Base-by-base conservation (phyloP, 805 yeast genomes). In the Lachancea thermotolerans region DNA sequence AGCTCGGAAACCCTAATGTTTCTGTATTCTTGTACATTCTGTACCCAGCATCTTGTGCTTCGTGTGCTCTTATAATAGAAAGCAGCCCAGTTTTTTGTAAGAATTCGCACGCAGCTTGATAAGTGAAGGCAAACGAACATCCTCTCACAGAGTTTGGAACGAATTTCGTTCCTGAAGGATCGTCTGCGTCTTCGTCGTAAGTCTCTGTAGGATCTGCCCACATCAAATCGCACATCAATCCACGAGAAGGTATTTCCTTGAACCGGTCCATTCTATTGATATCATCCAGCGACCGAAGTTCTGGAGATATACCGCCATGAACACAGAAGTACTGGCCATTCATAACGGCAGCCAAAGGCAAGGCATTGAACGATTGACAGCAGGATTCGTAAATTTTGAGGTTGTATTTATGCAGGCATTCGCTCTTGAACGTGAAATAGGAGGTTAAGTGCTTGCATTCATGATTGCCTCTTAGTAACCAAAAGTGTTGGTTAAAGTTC, bases 201-300 rank as follows among this genome's bases (percentile, higher is more conserved):
- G 84, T 82, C 54, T 88, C 95, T n/a, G 83, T 70, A 0, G 99
- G 99, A 65, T 91, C 98, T 0, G 96, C 83, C 99, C 98, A 91
- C 56, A 91, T 74, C 51, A 91, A 68, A 66, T 91, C 99, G 66
- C 97, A 91, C 88, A 88, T 85, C 43, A 91, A 65, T 0, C 99
- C 99, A 49, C 81, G 77, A 2, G 96, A 85, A 6, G 99, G 98
- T 25, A 96, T 96, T 60, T 89, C 95, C 46, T 83, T 73, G 68
- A 90, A 91, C 52, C 99, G 74, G 65, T 90, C 79, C 34, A 91
- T 68, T 32, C 67, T 70, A 28, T 74, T 72, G 30, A 91, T 67
- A 59, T 89, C 96, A 38, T 79, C 79, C 34, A 87, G 70, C 1
- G 82, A 68, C 44, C 72, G 75, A 51, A 91, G 69, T 44, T 88